phyloP scores from a whole-genome alignment of 176 grass and related monocot species.

The Sorghum bicolor region DNA sequence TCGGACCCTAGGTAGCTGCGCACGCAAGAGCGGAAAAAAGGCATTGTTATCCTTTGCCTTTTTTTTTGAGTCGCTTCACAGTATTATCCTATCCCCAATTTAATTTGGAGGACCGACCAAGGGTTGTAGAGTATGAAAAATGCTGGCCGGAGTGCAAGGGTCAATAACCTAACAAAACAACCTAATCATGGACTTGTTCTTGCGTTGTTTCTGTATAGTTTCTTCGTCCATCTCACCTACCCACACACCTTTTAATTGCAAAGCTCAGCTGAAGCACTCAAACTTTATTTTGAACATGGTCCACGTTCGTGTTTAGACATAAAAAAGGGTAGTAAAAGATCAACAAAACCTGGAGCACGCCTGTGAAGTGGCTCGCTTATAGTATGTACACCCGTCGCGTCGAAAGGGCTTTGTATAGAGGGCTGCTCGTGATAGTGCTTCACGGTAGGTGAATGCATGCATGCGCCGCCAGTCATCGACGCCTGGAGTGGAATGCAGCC shows the following conservation, averaged over 20 bases:
- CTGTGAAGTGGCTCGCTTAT: neutral
- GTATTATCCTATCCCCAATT: too few species aligned
- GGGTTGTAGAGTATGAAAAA: neutral
- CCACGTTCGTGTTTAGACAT: neutral
- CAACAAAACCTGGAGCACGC: neutral
- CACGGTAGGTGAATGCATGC: slow-evolving; percentile 8
- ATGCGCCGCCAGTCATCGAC: neutral
- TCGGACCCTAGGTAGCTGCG: neutral
- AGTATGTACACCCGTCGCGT: neutral
- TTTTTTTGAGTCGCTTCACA: neutral
- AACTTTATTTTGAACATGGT: neutral
- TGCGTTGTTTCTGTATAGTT: neutral
- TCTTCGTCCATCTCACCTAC: neutral
- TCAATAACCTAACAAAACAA: neutral
- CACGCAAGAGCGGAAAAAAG: neutral
- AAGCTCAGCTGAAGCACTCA: neutral
- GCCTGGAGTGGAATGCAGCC: neutral
- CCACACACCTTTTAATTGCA: neutral
- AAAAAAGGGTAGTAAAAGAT: neutral
- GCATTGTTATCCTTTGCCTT: neutral
- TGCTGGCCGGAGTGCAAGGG: neutral
- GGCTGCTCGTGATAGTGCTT: neutral
- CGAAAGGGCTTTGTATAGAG: neutral
- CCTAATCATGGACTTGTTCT: neutral
- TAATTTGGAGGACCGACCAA: neutral